phyloP scores from a whole-genome alignment of 2,329 filamentous ascomycete species.

The Samsoniella hepiali region DNA sequence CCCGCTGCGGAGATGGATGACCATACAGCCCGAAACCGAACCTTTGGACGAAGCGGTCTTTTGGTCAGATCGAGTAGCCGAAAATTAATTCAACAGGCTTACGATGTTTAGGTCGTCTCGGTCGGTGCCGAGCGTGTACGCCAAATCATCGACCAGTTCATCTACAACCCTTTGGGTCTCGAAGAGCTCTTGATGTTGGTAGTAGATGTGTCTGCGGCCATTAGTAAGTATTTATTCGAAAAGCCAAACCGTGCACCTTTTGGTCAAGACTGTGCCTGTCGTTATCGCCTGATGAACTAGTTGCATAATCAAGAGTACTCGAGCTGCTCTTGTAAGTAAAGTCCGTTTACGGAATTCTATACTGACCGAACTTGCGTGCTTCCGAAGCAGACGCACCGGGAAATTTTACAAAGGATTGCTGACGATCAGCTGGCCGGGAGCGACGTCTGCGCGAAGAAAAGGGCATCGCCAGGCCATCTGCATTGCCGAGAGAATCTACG shows the following conservation, averaged over 20 bases:
- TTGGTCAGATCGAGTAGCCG: constrained; percentile 19
- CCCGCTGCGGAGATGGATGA: constrained; percentile 44
- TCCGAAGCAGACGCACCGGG: constrained; percentile 48
- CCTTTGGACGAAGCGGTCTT: constrained; percentile 74
- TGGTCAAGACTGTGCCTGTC: constrained; percentile 35
- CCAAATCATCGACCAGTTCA: constrained; percentile 69
- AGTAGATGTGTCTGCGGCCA: constrained; percentile 67
- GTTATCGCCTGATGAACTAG: constrained; percentile 57
- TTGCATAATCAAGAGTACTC: constrained; percentile 56
- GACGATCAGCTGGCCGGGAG: constrained; percentile 7
- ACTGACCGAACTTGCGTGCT: constrained; percentile 50
- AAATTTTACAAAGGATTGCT: constrained; percentile 35
- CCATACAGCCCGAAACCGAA: constrained; percentile 58
- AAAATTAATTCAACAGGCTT: constrained; percentile 24
- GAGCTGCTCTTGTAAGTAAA: constrained; percentile 38
- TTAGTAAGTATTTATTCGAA: neutral
- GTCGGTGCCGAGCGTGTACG: constrained; percentile 63
- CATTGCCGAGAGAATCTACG: constrained; percentile 27
- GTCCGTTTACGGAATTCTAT: neutral
- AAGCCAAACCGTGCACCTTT: too few relatives aligned
- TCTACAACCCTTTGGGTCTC: constrained; percentile 66
- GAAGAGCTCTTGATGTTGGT: constrained; percentile 71
- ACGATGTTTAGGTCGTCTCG: constrained; percentile 70
- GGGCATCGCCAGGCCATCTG: constrained; percentile 28
- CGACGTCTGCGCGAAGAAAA: constrained; percentile 25